These are phyloP conservation scores for Pleurotus salmoneostramineus DNA, from an alignment of 768 basidiomycete species.

Conservation along the genomic window DNA sequence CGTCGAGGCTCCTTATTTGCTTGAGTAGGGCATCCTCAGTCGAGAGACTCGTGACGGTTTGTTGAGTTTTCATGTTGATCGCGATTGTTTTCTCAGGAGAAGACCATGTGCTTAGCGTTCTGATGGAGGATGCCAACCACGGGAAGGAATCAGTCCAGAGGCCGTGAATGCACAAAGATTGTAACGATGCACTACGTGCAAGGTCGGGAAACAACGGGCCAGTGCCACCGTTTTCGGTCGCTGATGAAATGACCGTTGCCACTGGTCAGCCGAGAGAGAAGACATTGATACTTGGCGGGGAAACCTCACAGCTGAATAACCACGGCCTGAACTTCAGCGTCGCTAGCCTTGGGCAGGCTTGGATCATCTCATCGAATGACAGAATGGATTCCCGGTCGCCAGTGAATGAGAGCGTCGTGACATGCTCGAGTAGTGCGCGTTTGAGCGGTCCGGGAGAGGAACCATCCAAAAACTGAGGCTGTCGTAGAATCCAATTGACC, in stretches of 20 bases:
- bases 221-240: not conserved
- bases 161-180: not conserved
- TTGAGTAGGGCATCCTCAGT: no score
- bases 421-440: not conserved
- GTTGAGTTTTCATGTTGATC: no score
- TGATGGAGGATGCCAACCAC: not conserved
- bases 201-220: not conserved
- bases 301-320: not conserved
- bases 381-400: not conserved
- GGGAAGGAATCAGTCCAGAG: not conserved
- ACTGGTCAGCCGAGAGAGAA: not conserved
- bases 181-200: not conserved
- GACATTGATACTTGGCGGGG: not conserved
- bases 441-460: no score
- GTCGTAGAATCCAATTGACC: not conserved
- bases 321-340: not conserved
- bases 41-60: no score
- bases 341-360: not conserved
- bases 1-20: no score
- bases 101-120: not conserved
- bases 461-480: no score
- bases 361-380: not conserved
- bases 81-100: no score
- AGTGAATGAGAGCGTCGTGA: not conserved
- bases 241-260: not conserved